Percentiles rank a stretch among this genome's conserved stretches.
These are phyloP conservation scores for Chalciporus sphaerocephalus DNA, from an alignment of 768 basidiomycete genomes.

Conservation along the genomic window DNA sequence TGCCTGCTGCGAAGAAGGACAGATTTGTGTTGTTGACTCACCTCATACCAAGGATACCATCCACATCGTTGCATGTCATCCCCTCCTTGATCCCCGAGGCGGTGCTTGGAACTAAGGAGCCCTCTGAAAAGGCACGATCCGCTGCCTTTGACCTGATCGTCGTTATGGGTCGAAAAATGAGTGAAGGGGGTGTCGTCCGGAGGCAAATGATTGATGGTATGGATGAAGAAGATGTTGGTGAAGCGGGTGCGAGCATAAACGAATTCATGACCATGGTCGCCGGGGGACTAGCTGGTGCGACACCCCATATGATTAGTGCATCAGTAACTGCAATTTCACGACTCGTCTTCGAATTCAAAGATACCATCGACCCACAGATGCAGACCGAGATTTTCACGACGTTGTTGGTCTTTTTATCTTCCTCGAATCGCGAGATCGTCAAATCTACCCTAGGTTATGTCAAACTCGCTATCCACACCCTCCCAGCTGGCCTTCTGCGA, in stretches of 20 bases:
- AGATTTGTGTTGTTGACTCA: conserved; percentile 71
- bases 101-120: conserved; percentile 93
- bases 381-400: conserved; percentile 83
- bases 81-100: conserved; percentile 90
- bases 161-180: conserved; percentile 91
- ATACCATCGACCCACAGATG: conserved; percentile 64
- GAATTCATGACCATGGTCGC: conserved; percentile 97
- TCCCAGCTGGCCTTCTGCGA: conserved; percentile 65
- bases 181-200: conserved; percentile 76
- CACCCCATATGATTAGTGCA: conserved; percentile 98
- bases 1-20: conserved; percentile 90
- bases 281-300: conserved; percentile 88
- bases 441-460: conserved; percentile 94
- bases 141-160: conserved; percentile 90
- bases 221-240: conserved; percentile 60
- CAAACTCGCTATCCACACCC: conserved; percentile 87
- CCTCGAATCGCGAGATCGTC: conserved; percentile 95
- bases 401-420: conserved; percentile 84
- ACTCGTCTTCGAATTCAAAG: conserved; percentile 94
- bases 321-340: conserved; percentile 92
- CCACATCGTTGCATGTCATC: conserved; percentile 74
- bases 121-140: conserved; percentile 84
- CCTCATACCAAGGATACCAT: conserved; percentile 64
- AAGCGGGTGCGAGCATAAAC: conserved; percentile 70
- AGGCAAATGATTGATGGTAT: conserved; percentile 75